A percentile compares a stretch with the other conserved stretches of the same genome.
Evolutionary conservation across 306 rosid species (phyloP).

Genomic region (Alnus rubra): DNA sequence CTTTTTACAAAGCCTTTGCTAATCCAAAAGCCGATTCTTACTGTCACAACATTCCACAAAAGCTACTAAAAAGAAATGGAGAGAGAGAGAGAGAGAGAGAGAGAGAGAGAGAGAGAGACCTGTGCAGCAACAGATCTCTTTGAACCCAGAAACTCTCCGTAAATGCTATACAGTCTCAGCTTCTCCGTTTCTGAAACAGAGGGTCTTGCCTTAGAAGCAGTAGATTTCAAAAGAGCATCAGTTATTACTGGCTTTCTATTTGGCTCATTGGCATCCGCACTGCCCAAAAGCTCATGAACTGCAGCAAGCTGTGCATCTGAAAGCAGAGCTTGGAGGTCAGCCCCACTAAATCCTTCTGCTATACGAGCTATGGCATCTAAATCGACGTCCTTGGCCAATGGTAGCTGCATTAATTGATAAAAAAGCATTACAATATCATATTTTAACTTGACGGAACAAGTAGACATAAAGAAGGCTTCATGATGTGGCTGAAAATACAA

Average conservation of each 20-base stretch:
- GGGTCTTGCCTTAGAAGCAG: conserved; percentile 72
- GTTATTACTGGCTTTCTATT: conserved; percentile 66
- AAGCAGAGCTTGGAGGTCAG: conserved; percentile 95
- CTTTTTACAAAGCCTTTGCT: no score
- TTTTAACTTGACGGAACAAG: background rate
- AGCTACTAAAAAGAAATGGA: background rate
- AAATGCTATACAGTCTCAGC: conserved; percentile 68
- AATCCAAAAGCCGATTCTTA: no score
- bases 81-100: background rate
- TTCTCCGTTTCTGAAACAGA: conserved; percentile 88
- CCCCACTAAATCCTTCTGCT: conserved; percentile 96
- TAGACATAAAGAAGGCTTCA: background rate
- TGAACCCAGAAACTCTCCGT: conserved; percentile 74
- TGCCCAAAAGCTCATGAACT: conserved; percentile 76
- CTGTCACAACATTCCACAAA: no score
- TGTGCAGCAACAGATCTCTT: conserved; percentile 80
- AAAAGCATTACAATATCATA: conserved; percentile 1
- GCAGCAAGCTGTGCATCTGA: conserved; percentile 98
- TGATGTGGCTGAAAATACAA: background rate
- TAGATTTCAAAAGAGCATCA: conserved; percentile 59
- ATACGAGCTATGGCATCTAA: conserved; percentile 67
- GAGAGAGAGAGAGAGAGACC: conserved; percentile 46
- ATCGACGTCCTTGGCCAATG: conserved; percentile 67
- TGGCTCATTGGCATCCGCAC: conserved; percentile 31
- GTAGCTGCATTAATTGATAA: conserved; percentile 51